A percentile compares a stretch with the other conserved stretches of the same genome.
These are phyloP conservation scores for Gypsophila paniculata DNA, from an alignment of 179 eudicot species.

Conservation along the genomic window DNA sequence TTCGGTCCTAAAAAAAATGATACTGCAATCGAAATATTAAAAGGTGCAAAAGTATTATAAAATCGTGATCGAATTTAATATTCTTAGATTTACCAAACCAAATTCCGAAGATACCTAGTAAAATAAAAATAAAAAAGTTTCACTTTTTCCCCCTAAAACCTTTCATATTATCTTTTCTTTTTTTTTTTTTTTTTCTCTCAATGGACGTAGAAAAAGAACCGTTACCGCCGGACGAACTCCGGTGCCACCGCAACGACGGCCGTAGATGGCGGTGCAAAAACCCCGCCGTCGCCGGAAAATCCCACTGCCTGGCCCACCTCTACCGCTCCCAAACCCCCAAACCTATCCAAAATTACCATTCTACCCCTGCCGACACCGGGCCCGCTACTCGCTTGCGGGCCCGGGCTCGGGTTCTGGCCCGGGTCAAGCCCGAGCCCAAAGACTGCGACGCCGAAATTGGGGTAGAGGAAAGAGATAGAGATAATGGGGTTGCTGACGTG, in stretches of 20 bases:
- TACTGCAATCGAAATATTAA: too few species aligned
- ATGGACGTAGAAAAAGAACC: slow-evolving; percentile 23
- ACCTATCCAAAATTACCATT: neutral
- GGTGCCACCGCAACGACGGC: slow-evolving; percentile 76
- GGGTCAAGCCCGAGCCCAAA: slow-evolving; percentile 25
- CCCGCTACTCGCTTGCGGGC: slow-evolving; percentile 21
- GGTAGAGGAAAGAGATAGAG: neutral
- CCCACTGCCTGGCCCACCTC: slow-evolving; percentile 44
- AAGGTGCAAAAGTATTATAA: too few species aligned
- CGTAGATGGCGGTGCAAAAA: slow-evolving; percentile 78
- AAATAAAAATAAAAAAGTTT: too few species aligned
- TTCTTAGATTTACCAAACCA: too few species aligned
- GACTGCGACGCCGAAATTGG: neutral
- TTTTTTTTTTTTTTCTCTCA: neutral
- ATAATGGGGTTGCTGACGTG: slow-evolving; percentile 3
- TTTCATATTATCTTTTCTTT: too few species aligned
- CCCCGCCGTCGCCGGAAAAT: slow-evolving; percentile 37
- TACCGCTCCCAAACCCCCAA: slow-evolving; percentile 15
- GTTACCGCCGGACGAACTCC: slow-evolving; percentile 48
- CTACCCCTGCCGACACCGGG: slow-evolving; percentile 2
- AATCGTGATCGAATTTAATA: too few species aligned
- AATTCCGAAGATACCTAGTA: too few species aligned
- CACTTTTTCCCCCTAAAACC: too few species aligned
- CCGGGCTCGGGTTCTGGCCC: slow-evolving; percentile 8
- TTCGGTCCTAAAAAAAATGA: too few species aligned